Base-by-base conservation (phyloP, 2,329 filamentous ascomycete species). In the Exserohilum rostratum region DNA sequence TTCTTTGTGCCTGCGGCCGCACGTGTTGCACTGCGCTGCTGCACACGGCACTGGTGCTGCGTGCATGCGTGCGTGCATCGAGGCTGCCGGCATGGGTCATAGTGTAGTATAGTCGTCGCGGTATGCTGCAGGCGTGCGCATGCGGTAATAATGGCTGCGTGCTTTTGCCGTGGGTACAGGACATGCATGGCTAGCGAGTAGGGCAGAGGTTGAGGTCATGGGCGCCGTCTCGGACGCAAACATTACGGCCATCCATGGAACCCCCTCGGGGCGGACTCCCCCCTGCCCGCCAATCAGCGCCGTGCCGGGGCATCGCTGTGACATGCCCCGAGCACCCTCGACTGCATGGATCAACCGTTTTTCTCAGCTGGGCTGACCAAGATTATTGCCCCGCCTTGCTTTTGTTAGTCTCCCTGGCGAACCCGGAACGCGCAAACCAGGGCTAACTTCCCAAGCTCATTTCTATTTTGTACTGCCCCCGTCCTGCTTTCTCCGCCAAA, bases 341-440 rank as follows among this genome's bases (percentile, higher is more conserved):
- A 46, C 42, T 46, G 53, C 53, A 55, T 55, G 53, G 53, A 43
- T 51, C 53, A 52, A 55, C 42, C 46, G 47, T 55, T 46, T 51
- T 47, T 54, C 51, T 39, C 33, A 27, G 31, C 30, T 37, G 39
- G 48, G 34, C 37, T 37, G 44, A 31, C 42, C n/a, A 52, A 33
- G 42, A 55, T 43, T 46, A 51, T 52, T 40, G 53, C 53, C 48
- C 48, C 53, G 47, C 53, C 48, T 52, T 55, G 35, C 48, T 55
- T 50, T 51, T 46, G 47, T 27, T 29, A 37, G 43, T 29, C n/a
- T 31, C 45, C 39, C 42, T 46, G 46, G 53, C 37, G 43, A 43
- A 27, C 47, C 53, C 52, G 52, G 33, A 22, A 30, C 34, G 34
- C 53, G 37, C 48, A 52, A 25, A 35, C 51, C 17, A 29, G 27